Evolutionary conservation across 257 asterid species (phyloP), one percentile per base, ranked within the genome.

Genomic region (Fraxinus americana): DNA sequence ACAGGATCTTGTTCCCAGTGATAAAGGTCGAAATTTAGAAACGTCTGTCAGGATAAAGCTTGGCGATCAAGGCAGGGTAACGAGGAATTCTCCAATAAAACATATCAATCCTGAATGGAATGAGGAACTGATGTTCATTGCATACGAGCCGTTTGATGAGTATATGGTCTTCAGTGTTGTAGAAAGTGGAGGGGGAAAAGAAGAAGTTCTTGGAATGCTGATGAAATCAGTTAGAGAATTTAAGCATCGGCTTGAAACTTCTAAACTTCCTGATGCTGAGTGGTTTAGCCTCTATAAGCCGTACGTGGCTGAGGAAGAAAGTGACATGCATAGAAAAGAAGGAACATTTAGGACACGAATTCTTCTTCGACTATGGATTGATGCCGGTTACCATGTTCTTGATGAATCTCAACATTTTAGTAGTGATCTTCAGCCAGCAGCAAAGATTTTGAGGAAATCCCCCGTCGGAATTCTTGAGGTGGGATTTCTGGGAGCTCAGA

Each of bases 121-220:
- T 34, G 99, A 94, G 88, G 99, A 94, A 82, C 89, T 94, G 10
- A 85, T 94, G 93, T 89, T 92, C 70, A 97, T 94, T 0, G 97
- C 91, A 0, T 85, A 92, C 12, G 99, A 94, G 90, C 99, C 99
- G 13, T 92, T 94, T 34, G 97, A 94, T 73, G 99, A 94, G 87
- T 82, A 86, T 29, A 70, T 94, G 14, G 75, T 86, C 21, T 63
- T 94, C 38, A 91, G 85, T 52, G 98, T 92, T 25, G 96, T 86
- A 19, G 98, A 91, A 36, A 83, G 85, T 35, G 98, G 92, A 34
- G 92, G 86, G 0, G 95, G 92, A 0, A 89, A 84, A 67, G 96
- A 87, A 70, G 98, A 92, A 74, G 71, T 85, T 38, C 77, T 94
- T 23, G 99, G 99, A 27, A 72, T 89, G 84, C 68, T 90, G 59